These are phyloP conservation scores for Cladosporium phlei DNA, from an alignment of 2,329 filamentous ascomycete species.

Conservation along the genomic window DNA sequence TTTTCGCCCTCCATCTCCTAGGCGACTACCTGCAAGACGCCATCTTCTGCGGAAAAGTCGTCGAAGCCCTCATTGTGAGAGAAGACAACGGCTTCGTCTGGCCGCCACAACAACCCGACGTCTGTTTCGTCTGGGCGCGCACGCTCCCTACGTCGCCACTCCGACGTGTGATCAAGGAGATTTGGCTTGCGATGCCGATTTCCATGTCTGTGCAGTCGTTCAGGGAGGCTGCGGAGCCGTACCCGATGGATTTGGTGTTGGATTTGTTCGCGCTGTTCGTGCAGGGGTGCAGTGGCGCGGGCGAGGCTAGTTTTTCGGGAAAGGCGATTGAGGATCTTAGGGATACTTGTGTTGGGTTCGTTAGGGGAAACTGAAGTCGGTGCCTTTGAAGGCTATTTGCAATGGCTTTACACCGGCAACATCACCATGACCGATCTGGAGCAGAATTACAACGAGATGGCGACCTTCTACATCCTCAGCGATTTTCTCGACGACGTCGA, in stretches of 20 bases:
- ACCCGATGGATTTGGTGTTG: background rate
- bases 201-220: background rate
- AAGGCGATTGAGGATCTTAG: background rate
- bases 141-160: background rate
- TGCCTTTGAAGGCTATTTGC: slow-evolving; percentile 18
- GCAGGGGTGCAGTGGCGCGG: background rate
- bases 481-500: background rate
- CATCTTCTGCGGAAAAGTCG: background rate
- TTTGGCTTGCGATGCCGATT: background rate
- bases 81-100: background rate
- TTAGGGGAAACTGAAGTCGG: background rate
- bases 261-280: background rate
- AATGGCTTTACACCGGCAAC: slow-evolving; percentile 19
- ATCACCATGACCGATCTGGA: background rate
- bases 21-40: background rate
- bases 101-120: background rate
- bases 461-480: background rate
- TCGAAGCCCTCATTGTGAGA: background rate
- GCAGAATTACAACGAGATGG: background rate
- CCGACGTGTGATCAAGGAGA: background rate
- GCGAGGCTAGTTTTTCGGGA: background rate
- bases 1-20: background rate
- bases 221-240: background rate
- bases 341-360: background rate
- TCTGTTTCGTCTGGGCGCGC: background rate